A percentile compares a stretch with the other conserved stretches of the same genome.
Evolutionary conservation across 2,329 filamentous ascomycete species (phyloP).

Genomic region (Trichoderma pleuroti): DNA sequence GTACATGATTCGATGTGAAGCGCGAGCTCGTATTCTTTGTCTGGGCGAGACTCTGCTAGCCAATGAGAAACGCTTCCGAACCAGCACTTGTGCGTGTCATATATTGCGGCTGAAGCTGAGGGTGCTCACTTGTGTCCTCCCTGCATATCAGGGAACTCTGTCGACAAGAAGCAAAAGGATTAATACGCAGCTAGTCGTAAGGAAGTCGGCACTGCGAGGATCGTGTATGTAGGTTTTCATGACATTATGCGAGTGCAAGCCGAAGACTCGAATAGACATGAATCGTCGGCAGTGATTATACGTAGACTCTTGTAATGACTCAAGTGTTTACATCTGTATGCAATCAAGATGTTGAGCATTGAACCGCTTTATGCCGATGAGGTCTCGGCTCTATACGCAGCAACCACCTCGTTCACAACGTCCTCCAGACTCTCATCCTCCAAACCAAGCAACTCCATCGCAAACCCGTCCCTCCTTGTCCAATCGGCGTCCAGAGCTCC

Average conservation of each 20-base stretch:
- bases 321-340: not conserved
- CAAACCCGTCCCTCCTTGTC: constrained; percentile 42
- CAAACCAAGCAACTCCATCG: constrained; percentile 46
- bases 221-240: not conserved
- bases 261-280: not conserved
- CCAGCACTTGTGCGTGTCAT: not conserved
- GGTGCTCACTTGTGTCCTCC: not conserved
- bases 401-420: constrained; percentile 37
- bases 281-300: not conserved
- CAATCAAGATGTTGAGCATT: not conserved
- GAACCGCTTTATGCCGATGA: not conserved
- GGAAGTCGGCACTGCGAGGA: not conserved
- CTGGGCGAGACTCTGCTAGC: not conserved
- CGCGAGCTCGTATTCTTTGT: not conserved
- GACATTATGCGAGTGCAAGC: not conserved
- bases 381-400: constrained; percentile 19
- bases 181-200: not conserved
- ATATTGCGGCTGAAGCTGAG: not conserved
- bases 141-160: not conserved
- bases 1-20: not conserved
- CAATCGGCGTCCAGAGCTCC: constrained; percentile 48
- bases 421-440: constrained; percentile 45
- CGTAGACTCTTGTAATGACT: not conserved
- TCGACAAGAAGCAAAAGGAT: not conserved
- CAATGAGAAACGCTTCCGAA: not conserved